Evolutionary conservation across 768 basidiomycete genomes (phyloP).

Genomic region (Mycena metata): DNA sequence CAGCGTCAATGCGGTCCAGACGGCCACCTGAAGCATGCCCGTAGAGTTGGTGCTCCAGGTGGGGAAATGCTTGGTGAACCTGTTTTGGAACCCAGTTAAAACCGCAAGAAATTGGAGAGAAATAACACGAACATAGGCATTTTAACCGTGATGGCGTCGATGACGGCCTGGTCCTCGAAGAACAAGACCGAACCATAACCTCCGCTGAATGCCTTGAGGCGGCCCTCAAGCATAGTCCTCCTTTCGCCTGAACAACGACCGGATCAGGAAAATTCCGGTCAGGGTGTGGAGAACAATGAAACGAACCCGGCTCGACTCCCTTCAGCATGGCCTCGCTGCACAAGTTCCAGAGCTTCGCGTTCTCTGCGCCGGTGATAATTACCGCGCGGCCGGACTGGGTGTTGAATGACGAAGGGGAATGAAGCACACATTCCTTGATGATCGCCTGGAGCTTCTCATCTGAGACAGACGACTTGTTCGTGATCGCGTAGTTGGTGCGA

Average conservation of each 20-base stretch:
- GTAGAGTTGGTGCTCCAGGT: too few relatives aligned
- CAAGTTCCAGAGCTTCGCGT: conserved; percentile 30
- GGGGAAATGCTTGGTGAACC: not conserved
- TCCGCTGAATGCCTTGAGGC: not conserved
- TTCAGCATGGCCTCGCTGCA: conserved; percentile 14
- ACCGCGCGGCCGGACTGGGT: conserved; percentile 28
- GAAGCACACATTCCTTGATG: conserved; percentile 10
- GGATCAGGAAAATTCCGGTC: not conserved
- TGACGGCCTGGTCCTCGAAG: conserved; percentile 31
- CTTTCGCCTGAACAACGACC: conserved; percentile 11
- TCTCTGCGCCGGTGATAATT: conserved; percentile 23
- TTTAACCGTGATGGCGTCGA: conserved; percentile 22
- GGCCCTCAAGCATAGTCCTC: not conserved
- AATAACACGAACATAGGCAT: conserved; percentile 16
- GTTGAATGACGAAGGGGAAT: conserved; percentile 28
- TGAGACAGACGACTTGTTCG: conserved; percentile 18
- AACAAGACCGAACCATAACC: conserved; percentile 28
- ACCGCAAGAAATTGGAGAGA: too few relatives aligned
- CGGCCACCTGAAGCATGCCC: conserved; percentile 2
- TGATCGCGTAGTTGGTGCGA: conserved; percentile 26
- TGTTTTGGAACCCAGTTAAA: not conserved
- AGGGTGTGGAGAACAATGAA: not conserved
- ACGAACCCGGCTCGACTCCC: conserved; percentile 17
- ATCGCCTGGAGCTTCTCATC: conserved; percentile 32
- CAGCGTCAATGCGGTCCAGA: conserved; percentile 23